Conservation (phyloP, 768 basidiomycete genomes). For the Pleurotus cornucopiae region DNA sequence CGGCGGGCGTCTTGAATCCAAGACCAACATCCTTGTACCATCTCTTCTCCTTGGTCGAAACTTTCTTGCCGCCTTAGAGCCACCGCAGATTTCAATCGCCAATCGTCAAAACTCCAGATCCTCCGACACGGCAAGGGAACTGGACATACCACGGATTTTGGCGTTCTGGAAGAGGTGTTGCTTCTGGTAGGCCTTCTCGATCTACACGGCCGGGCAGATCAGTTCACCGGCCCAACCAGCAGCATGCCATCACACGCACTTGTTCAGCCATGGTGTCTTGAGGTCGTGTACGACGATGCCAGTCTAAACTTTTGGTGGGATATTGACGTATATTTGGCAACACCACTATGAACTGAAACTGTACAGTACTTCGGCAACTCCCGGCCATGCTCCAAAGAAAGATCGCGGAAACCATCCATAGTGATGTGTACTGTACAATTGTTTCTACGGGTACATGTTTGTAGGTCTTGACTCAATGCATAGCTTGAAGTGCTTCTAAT, state of each 20-base stretch:
- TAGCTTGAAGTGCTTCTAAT: conserved; percentile 48
- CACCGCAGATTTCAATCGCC: conserved; percentile 10
- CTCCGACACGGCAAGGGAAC: conserved; percentile 12
- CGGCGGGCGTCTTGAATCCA: conserved; percentile 93
- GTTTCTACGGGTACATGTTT: too few species aligned
- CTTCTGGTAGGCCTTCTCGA: conserved; percentile 98
- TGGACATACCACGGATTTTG: conserved; percentile 81
- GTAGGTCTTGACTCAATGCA: conserved; percentile 38
- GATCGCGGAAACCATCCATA: too few species aligned
- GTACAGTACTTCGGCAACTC: conserved; percentile 26
- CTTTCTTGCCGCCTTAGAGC: conserved; percentile 75
- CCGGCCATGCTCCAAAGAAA: background rate
- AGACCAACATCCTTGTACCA: conserved; percentile 99
- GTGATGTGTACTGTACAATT: background rate
- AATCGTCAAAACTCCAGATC: conserved; percentile 4
- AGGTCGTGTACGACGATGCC: conserved; percentile 32
- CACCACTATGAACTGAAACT: conserved; percentile 33
- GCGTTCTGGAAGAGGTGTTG: conserved; percentile 97
- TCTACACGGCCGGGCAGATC: conserved; percentile 36
- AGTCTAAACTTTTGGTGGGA: conserved; percentile 28
- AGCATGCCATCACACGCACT: conserved; percentile 27
- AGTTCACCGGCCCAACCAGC: background rate
- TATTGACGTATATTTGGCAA: conserved; percentile 40
- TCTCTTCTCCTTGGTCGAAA: conserved; percentile 90
- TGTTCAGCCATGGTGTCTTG: conserved; percentile 61